Evolutionary conservation across 2,329 filamentous ascomycete species (phyloP).

Genomic region (Colletotrichum coccodes): DNA sequence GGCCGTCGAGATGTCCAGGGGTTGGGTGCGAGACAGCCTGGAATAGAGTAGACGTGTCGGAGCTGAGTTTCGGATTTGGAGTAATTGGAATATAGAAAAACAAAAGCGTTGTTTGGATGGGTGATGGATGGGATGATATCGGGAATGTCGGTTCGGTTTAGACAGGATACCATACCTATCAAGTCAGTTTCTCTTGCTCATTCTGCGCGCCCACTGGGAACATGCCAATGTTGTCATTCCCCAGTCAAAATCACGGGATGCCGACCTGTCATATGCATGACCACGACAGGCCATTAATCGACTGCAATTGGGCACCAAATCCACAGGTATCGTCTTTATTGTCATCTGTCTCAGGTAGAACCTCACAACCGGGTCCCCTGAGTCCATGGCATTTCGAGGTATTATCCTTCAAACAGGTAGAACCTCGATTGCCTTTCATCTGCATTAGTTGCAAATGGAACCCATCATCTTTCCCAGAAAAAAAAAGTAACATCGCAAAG

Average conservation of each 20-base stretch:
- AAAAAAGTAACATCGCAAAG: constrained; percentile 24
- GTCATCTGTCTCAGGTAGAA: constrained; percentile 19
- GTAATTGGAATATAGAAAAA: constrained; percentile 2
- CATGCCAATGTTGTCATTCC: neutral
- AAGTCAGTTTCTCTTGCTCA: constrained; percentile 1
- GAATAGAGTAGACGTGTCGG: neutral
- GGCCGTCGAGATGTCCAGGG: constrained; percentile 68
- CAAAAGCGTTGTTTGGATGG: neutral
- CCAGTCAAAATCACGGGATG: neutral
- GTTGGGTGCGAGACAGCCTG: constrained; percentile 52
- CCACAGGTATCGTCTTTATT: constrained; percentile 32
- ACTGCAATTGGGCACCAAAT: neutral
- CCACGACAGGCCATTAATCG: neutral
- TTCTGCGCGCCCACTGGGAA: neutral
- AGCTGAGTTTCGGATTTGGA: neutral
- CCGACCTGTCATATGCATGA: neutral
- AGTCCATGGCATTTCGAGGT: constrained; percentile 4
- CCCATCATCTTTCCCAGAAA: constrained; percentile 25
- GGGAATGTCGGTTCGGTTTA: neutral
- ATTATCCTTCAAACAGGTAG: neutral
- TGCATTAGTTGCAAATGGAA: constrained; percentile 28
- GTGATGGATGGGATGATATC: constrained; percentile 3
- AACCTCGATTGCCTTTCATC: constrained; percentile 7
- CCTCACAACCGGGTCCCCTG: constrained; percentile 1
- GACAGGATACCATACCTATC: constrained; percentile 19